Evolutionary conservation across 108 stramenopile species (phyloP).

Genomic region (Craspedostauros australis): DNA sequence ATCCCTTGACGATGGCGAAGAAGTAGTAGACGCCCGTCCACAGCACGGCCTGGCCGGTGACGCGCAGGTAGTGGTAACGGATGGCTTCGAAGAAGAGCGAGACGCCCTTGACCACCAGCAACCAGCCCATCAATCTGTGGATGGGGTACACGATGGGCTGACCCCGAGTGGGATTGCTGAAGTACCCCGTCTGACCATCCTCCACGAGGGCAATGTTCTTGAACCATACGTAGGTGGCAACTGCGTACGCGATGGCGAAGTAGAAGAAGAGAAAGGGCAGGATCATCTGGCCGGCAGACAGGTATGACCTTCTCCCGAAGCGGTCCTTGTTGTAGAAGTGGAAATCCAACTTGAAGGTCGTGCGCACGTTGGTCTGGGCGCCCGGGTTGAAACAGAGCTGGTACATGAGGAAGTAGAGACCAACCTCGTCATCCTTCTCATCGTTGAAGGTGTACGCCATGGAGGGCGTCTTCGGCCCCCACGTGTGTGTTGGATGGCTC

Average conservation of each 20-base stretch:
- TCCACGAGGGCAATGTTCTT: conserved; percentile 50
- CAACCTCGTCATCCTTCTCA: conserved; percentile 49
- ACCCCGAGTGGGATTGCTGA: conserved; percentile 4
- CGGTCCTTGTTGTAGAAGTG: conserved; percentile 78
- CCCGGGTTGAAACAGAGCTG: conserved; percentile 49
- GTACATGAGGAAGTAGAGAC: conserved; percentile 88
- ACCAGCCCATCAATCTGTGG: conserved; percentile 89
- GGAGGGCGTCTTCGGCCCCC: conserved; percentile 40
- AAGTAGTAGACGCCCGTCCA: conserved; percentile 86
- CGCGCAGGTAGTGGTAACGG: conserved; percentile 86
- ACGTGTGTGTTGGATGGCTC: conserved; percentile 39
- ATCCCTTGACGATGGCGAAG: conserved; percentile 60
- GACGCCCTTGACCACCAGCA: conserved; percentile 78
- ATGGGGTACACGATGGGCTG: conserved; percentile 76
- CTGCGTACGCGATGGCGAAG: conserved; percentile 68
- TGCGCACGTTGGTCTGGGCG: conserved; percentile 27
- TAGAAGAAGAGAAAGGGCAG: conserved; percentile 81
- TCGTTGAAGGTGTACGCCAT: conserved; percentile 46
- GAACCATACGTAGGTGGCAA: conserved; percentile 66
- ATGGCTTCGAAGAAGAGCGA: conserved; percentile 83
- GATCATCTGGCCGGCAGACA: conserved; percentile 88
- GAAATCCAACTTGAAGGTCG: conserved; percentile 84
- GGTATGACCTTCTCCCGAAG: conserved; percentile 62
- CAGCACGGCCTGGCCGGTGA: conserved; percentile 84
- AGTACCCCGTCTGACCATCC: conserved; percentile 39